Evolutionary conservation across 2,329 filamentous ascomycete species (phyloP), one percentile per base, ranked within the genome.

Genomic region (Parascedosporium putredinis): DNA sequence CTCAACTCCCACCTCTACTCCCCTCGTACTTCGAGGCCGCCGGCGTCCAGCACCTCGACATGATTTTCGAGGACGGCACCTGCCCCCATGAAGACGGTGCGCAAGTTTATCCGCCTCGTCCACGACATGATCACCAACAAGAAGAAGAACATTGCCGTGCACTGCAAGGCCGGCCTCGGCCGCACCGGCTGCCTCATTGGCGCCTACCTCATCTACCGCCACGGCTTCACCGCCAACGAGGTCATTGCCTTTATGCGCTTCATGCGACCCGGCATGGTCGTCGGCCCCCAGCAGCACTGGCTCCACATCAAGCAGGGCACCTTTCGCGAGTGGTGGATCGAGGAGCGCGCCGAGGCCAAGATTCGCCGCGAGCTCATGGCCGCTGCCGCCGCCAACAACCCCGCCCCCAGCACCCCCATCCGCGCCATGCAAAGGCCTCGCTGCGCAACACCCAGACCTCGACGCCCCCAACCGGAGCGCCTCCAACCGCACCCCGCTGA

Each of bases 31-130:
- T 98, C 66, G 93, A 91, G 55, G 88, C 90, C 3, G 75, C 98
- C 48, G 91, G 91, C 25, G 97, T 98, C 61, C 84, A 89, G 60
- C 93, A 98, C 64, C 75, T 97, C 36, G 93, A 98, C 69, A 98
- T 98, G 93, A 97, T 98, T 61, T 98, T 98, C 62, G 93, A 97
- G 61, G 93, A 98, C 59, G 93, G 93, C 55, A 98, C 93, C 3
- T 98, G 93, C 65, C 93, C 93, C 88, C 2, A 73, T 98, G 48
- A 80, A 80, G 16, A 83, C 90, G n/a, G 93, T 98, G 24, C 83
- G 88, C 57, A 90, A 90, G 63, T 98, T 98, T 64, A 91, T 98
- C 66, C 88, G 88, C 57, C 76, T 98, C 52, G 90, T 93, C 1
- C 93, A 97, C 62, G 86, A 95, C 63, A 95, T 86, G 68, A 98